Percentiles rank a stretch among this genome's conserved stretches.
Conservation (phyloP, 148 eudicot species). For the Salicornia ramosissima region DNA sequence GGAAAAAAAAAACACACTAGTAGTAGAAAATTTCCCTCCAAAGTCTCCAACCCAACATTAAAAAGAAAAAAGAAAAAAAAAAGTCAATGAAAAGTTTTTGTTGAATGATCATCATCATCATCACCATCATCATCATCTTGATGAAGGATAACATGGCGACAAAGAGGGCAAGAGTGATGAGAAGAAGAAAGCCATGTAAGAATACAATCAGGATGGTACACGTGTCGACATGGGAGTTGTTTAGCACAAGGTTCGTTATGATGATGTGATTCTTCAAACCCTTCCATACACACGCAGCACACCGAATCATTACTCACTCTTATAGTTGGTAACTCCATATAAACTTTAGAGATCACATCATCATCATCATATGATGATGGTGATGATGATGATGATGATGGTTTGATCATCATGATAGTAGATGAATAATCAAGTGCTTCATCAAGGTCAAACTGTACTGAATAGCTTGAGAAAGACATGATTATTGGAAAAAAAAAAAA, state of each 20-base stretch:
- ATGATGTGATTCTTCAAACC: slow-evolving; percentile 17
- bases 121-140: background rate
- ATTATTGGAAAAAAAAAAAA: background rate
- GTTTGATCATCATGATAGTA: slow-evolving; percentile 8
- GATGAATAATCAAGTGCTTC: slow-evolving; percentile 36
- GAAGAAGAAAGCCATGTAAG: slow-evolving; percentile 38
- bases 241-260: slow-evolving; percentile 15
- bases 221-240: slow-evolving; percentile 50
- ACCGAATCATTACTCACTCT: slow-evolving; percentile 17
- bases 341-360: background rate
- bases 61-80: background rate
- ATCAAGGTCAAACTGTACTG: slow-evolving; percentile 38
- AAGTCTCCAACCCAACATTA: too few species aligned
- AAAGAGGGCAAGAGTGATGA: slow-evolving; percentile 54
- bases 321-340: slow-evolving; percentile 26
- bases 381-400: background rate
- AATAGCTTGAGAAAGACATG: slow-evolving; percentile 16
- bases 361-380: slow-evolving; percentile 1
- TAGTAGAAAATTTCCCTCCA: too few species aligned
- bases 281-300: slow-evolving; percentile 61
- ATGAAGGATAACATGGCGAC: slow-evolving; percentile 32
- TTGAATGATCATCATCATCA: background rate
- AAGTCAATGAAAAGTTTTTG: background rate
- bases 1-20: too few species aligned
- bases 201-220: slow-evolving; percentile 50